phyloP scores from a whole-genome alignment of 2,329 filamentous ascomycete genomes.

The Pseudogymnoascus sp. region DNA sequence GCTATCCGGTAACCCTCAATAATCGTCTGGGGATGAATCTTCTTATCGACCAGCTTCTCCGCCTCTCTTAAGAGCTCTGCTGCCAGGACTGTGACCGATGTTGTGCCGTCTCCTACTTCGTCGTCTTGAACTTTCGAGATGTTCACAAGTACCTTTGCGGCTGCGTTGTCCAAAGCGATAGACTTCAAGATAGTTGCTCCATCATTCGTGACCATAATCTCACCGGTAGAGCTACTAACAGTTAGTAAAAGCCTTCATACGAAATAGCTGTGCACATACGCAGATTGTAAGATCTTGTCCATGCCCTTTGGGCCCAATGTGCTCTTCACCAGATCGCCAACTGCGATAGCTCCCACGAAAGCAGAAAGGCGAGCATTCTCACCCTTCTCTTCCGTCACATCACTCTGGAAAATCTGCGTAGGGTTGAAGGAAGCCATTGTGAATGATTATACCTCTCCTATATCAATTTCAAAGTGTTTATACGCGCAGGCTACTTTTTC shows the following conservation, averaged over 20 bases:
- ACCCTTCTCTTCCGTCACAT: slow-evolving; percentile 95
- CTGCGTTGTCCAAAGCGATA: slow-evolving; percentile 96
- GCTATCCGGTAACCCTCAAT: slow-evolving; percentile 99
- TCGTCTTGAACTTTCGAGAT: slow-evolving; percentile 99
- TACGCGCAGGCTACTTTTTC: slow-evolving; percentile 11
- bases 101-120: slow-evolving; percentile 96
- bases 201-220: slow-evolving; percentile 98
- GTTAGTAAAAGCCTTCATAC: slow-evolving; percentile 26
- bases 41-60: slow-evolving; percentile 94
- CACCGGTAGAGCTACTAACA: slow-evolving; percentile 68
- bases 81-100: slow-evolving; percentile 91
- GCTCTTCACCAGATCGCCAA: slow-evolving; percentile 95
- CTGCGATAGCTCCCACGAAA: slow-evolving; percentile 95
- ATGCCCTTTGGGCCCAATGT: slow-evolving; percentile 96
- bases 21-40: slow-evolving; percentile 98
- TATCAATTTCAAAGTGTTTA: slow-evolving; percentile 8
- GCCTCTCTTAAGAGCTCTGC: slow-evolving; percentile 93
- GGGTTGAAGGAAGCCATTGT: slow-evolving; percentile 61
- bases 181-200: slow-evolving; percentile 97
- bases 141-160: slow-evolving; percentile 96
- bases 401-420: slow-evolving; percentile 96
- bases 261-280: slow-evolving; percentile 48
- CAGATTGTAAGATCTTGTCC: slow-evolving; percentile 97
- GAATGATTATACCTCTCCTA: slow-evolving; percentile 7
- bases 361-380: slow-evolving; percentile 98